Evolutionary conservation across 768 basidiomycete genomes (phyloP).

Genomic region (Macrolepiota dolichaula): DNA sequence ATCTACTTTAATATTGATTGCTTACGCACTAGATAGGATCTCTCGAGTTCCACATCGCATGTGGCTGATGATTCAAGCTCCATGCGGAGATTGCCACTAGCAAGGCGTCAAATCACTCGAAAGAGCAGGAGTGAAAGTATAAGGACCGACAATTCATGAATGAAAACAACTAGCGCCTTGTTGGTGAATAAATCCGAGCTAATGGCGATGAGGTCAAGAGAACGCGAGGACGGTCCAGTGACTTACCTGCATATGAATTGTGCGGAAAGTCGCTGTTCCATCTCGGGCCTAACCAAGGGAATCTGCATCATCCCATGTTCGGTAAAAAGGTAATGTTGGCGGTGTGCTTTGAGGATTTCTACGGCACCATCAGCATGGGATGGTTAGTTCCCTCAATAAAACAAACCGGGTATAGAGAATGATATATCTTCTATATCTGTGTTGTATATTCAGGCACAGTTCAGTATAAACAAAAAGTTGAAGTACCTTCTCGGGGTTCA

Average conservation of each 20-base stretch:
- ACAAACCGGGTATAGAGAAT: constrained; percentile 65
- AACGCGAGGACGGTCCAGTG: background rate
- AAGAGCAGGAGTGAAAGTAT: background rate
- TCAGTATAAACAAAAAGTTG: background rate
- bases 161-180: constrained; percentile 77
- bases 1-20: background rate
- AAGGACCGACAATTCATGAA: constrained; percentile 87
- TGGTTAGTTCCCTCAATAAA: background rate
- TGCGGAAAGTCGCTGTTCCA: constrained; percentile 71
- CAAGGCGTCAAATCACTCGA: background rate
- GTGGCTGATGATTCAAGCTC: constrained; percentile 73
- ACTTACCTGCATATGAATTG: constrained; percentile 91
- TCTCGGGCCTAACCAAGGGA: constrained; percentile 62
- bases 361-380: background rate
- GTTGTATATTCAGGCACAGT: constrained; percentile 1
- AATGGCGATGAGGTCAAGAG: background rate
- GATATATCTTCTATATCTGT: constrained; percentile 60
- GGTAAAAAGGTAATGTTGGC: constrained; percentile 80
- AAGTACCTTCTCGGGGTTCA: constrained; percentile 75
- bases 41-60: constrained; percentile 74
- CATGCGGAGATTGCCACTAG: constrained; percentile 83
- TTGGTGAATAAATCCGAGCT: constrained; percentile 80
- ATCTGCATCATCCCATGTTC: constrained; percentile 77
- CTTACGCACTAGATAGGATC: constrained; percentile 73
- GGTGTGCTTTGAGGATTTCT: constrained; percentile 88